phyloP scores from a whole-genome alignment of 2,329 filamentous ascomycete species.

The Microthyrium microscopicum region DNA sequence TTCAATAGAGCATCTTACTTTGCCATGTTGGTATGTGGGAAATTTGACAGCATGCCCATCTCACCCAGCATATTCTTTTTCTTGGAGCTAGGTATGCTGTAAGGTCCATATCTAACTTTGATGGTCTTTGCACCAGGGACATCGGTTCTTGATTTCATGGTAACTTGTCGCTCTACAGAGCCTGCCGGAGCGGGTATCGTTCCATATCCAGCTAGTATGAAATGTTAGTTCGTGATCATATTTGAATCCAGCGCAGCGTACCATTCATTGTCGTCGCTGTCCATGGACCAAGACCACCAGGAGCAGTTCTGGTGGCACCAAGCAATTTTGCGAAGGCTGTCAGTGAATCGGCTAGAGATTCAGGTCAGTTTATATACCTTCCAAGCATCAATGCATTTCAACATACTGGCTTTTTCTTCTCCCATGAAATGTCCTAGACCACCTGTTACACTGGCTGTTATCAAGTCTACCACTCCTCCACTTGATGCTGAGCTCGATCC shows the following conservation, averaged over 20 bases:
- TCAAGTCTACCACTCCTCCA: no score
- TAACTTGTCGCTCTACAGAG: not conserved
- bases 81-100: constrained; percentile 3
- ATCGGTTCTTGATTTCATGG: not conserved
- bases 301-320: constrained; percentile 1
- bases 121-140: constrained; percentile 5
- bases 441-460: no score
- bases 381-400: no score
- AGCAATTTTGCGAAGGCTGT: not conserved
- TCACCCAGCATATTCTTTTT: not conserved
- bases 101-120: constrained; percentile 8
- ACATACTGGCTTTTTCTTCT: no score
- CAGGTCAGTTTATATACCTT: not conserved
- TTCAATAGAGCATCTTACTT: not conserved
- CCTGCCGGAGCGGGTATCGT: not conserved
- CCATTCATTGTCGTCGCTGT: not conserved
- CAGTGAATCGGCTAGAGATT: not conserved
- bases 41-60: constrained; percentile 4
- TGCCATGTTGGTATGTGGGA: not conserved
- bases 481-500: no score
- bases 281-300: not conserved
- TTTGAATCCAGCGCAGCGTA: not conserved
- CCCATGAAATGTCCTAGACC: no score
- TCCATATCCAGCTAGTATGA: not conserved
- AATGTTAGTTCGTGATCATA: not conserved